A percentile compares a stretch with the other conserved stretches of the same genome.
Conservation (phyloP, 2,329 filamentous ascomycete species). For the Claviceps maximensis region DNA sequence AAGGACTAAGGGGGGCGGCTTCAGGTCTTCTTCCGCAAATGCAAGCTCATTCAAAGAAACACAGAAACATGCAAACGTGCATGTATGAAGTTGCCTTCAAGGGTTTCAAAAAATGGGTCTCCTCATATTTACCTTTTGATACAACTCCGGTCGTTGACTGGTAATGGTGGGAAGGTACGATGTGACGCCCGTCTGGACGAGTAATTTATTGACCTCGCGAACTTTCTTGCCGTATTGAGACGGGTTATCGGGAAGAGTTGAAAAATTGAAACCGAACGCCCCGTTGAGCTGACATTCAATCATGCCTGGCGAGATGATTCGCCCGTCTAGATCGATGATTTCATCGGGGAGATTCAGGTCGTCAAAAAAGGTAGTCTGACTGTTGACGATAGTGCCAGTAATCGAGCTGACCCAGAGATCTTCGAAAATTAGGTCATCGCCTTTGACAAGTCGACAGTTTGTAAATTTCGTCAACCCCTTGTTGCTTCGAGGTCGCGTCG, state of each 20-base stretch:
- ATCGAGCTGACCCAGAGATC: conserved; percentile 82
- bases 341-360: conserved; percentile 56
- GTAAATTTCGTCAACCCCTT: conserved; percentile 71
- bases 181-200: conserved; percentile 73
- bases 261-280: conserved; percentile 88
- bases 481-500: conserved; percentile 15
- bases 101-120: not conserved
- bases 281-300: conserved; percentile 91
- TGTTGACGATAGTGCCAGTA: conserved; percentile 70
- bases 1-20: too few species aligned
- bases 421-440: conserved; percentile 52
- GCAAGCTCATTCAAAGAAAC: not conserved
- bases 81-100: not conserved
- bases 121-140: conserved; percentile 47
- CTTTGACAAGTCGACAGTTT: conserved; percentile 68
- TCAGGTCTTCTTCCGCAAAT: not conserved
- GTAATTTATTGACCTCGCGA: conserved; percentile 52
- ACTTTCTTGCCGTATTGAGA: conserved; percentile 61
- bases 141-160: conserved; percentile 68
- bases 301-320: conserved; percentile 72
- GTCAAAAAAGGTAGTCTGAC: conserved; percentile 54
- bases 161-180: conserved; percentile 78
- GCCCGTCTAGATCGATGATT: conserved; percentile 66
- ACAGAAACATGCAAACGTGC: not conserved
- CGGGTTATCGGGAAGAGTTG: conserved; percentile 56